These are phyloP conservation scores for Neoscytalidium dimidiatum DNA, from an alignment of 2,329 filamentous ascomycete genomes.

Conservation along the genomic window DNA sequence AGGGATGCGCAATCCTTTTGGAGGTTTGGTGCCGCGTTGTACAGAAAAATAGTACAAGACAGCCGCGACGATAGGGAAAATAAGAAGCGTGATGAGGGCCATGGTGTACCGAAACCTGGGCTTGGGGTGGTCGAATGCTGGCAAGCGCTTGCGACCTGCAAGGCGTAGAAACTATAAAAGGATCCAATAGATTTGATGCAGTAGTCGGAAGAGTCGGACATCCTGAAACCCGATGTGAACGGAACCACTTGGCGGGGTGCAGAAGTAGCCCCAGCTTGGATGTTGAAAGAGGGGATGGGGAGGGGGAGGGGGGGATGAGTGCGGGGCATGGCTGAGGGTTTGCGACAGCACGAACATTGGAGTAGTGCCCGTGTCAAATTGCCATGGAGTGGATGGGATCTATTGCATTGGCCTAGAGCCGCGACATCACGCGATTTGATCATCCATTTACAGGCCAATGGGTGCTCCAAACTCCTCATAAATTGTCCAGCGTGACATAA, in stretches of 20 bases:
- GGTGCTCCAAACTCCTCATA: too few relatives aligned
- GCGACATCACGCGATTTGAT: too few relatives aligned
- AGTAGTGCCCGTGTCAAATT: too few relatives aligned
- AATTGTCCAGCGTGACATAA: conserved; percentile 30
- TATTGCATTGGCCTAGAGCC: too few relatives aligned
- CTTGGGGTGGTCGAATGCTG: not conserved
- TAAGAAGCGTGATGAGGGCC: not conserved
- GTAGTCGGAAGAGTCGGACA: not conserved
- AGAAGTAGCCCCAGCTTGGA: not conserved
- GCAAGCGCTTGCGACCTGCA: not conserved
- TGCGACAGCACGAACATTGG: not conserved
- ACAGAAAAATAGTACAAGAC: not conserved
- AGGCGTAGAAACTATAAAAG: not conserved
- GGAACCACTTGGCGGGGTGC: not conserved
- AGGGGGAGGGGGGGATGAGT: not conserved
- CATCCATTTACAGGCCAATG: not conserved
- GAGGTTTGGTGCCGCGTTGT: not conserved
- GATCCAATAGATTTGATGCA: not conserved
- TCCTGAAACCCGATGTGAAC: not conserved
- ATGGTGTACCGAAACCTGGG: not conserved
- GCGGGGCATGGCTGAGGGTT: not conserved
- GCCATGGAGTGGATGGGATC: too few relatives aligned
- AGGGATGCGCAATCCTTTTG: conserved; percentile 23
- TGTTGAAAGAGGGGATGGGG: too few relatives aligned
- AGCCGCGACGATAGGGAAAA: not conserved